Percentiles rank a stretch among this genome's conserved stretches.
Evolutionary conservation across 2,329 filamentous ascomycete species (phyloP).

Genomic region (Colletotrichum camelliae): DNA sequence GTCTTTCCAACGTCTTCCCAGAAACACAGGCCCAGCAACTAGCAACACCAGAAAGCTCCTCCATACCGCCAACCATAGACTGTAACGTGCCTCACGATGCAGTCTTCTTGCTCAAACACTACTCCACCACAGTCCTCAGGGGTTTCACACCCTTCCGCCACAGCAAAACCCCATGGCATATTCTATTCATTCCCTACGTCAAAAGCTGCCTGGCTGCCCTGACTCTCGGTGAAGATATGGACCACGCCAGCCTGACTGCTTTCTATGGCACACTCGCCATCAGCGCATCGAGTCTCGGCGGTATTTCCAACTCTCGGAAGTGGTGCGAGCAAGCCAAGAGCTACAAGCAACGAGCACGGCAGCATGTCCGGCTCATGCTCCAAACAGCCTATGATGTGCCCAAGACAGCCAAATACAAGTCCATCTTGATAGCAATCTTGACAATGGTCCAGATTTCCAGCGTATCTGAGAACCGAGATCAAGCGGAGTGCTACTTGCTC

Average conservation of each 20-base stretch:
- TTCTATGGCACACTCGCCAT: slow-evolving; percentile 42
- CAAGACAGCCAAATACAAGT: slow-evolving; percentile 45
- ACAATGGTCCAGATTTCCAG: slow-evolving; percentile 43
- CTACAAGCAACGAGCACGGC: slow-evolving; percentile 32
- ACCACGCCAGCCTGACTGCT: slow-evolving; percentile 38
- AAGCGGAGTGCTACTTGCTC: slow-evolving; percentile 40
- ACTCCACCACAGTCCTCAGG: slow-evolving; percentile 37
- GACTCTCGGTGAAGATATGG: slow-evolving; percentile 36
- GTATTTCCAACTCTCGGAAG: slow-evolving; percentile 27
- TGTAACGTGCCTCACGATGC: slow-evolving; percentile 32
- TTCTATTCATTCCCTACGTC: slow-evolving; percentile 41
- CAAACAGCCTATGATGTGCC: slow-evolving; percentile 33
- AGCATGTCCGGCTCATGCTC: slow-evolving; percentile 33
- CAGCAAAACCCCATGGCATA: slow-evolving; percentile 45
- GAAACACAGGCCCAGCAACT: not conserved
- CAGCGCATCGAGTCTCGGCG: slow-evolving; percentile 41
- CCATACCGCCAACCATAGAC: not conserved
- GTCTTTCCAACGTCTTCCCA: not conserved
- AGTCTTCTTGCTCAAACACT: slow-evolving; percentile 41
- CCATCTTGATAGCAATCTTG: slow-evolving; percentile 43
- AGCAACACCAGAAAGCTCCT: not conserved
- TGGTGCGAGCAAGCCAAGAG: slow-evolving; percentile 34
- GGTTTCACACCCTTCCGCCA: slow-evolving; percentile 40
- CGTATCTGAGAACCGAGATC: slow-evolving; percentile 35
- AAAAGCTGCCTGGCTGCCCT: slow-evolving; percentile 40